These are phyloP conservation scores for Podaxis sp. DNA, from an alignment of 768 basidiomycete species.

Conservation along the genomic window DNA sequence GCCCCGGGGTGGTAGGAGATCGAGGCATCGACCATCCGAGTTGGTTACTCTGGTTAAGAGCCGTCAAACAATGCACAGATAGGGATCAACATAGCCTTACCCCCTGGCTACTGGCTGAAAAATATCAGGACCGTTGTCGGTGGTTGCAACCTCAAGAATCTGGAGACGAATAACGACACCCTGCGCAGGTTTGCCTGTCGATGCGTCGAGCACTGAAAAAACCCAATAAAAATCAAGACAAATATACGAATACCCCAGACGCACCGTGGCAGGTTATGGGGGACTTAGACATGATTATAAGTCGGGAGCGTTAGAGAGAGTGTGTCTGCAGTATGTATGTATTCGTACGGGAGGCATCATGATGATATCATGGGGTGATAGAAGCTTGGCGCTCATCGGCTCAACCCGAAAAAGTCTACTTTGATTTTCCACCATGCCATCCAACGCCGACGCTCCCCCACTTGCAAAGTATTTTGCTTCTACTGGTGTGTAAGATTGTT, in stretches of 20 bases:
- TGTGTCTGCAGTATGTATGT: background rate
- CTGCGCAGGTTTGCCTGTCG: slow-evolving; percentile 77
- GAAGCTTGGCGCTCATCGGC: background rate
- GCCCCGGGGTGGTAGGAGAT: slow-evolving; percentile 61
- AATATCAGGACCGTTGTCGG: slow-evolving; percentile 35
- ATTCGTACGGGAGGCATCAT: background rate
- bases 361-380: slow-evolving; percentile 7
- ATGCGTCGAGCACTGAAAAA: slow-evolving; percentile 77
- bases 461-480: slow-evolving; percentile 92
- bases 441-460: slow-evolving; percentile 47
- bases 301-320: background rate
- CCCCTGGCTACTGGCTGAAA: slow-evolving; percentile 60
- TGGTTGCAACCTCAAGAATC: slow-evolving; percentile 36
- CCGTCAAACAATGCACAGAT: slow-evolving; percentile 12
- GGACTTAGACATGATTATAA: slow-evolving; percentile 50
- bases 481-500: slow-evolving; percentile 56
- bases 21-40: slow-evolving; percentile 77
- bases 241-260: slow-evolving; percentile 16
- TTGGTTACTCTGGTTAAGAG: slow-evolving; percentile 61
- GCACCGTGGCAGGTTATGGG: slow-evolving; percentile 92
- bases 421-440: slow-evolving; percentile 27
- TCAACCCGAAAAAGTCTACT: slow-evolving; percentile 20
- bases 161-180: slow-evolving; percentile 69
- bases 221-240: background rate
- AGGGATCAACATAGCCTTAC: slow-evolving; percentile 37